Conservation (phyloP, 306 rosid species). For the Vigna radiata region DNA sequence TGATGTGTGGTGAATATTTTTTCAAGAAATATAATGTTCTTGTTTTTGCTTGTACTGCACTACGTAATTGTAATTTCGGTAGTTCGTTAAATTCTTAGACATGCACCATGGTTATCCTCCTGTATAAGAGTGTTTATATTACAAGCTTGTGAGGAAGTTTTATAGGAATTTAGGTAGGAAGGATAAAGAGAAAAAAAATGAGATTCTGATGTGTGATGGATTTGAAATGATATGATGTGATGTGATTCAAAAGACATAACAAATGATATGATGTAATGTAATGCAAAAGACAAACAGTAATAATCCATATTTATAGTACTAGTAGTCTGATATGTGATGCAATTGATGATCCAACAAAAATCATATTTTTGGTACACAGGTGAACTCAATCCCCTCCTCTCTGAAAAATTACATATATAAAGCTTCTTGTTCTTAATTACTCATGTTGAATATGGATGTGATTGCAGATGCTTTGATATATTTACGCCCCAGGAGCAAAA, state of each 20-base stretch:
- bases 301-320: not conserved
- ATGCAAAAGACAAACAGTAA: not conserved
- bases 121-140: not conserved
- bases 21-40: slow-evolving; percentile 6
- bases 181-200: not conserved
- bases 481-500: slow-evolving; percentile 75
- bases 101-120: slow-evolving; percentile 19
- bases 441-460: slow-evolving; percentile 38
- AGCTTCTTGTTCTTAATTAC: slow-evolving; percentile 28
- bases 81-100: slow-evolving; percentile 7
- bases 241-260: no score
- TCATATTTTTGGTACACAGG: slow-evolving; percentile 8
- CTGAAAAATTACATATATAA: not conserved
- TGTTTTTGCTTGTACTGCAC: slow-evolving; percentile 5
- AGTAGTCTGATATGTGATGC: not conserved
- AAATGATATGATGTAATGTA: not conserved
- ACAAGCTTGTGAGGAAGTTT: not conserved
- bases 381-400: not conserved
- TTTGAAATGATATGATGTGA: not conserved
- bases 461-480: slow-evolving; percentile 84
- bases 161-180: not conserved
- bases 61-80: not conserved
- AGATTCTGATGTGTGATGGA: not conserved
- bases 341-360: slow-evolving; percentile 18
- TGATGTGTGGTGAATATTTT: slow-evolving; percentile 3